Evolutionary conservation across 2,329 filamentous ascomycete genomes (phyloP).

Genomic region (Apiospora aurea): DNA sequence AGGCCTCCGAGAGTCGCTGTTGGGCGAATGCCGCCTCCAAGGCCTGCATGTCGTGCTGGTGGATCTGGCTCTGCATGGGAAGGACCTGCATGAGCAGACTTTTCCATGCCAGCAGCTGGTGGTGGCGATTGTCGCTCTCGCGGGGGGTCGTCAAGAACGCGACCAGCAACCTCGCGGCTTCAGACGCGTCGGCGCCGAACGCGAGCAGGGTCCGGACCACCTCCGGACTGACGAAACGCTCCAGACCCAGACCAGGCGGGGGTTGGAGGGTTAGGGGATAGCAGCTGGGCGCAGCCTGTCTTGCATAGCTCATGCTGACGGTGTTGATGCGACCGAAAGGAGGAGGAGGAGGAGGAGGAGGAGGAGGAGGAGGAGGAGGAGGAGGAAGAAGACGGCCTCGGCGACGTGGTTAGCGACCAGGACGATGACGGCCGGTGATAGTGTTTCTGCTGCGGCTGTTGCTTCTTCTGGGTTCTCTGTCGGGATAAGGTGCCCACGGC

Average conservation of each 20-base stretch:
- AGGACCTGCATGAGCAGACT: not conserved
- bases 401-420: not conserved
- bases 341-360: not conserved
- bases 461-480: too few species aligned
- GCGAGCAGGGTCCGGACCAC: conserved; percentile 9
- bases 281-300: not conserved
- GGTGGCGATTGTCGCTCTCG: not conserved
- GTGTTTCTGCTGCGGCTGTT: not conserved
- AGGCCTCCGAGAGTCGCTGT: not conserved
- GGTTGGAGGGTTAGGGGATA: conserved; percentile 1
- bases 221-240: conserved; percentile 11
- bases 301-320: not conserved
- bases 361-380: not conserved
- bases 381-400: not conserved
- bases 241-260: not conserved
- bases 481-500: too few species aligned
- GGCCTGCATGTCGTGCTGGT: not conserved
- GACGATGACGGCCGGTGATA: not conserved
- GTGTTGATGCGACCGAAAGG: not conserved
- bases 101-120: not conserved
- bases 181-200: not conserved
- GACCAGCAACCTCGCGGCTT: not conserved
- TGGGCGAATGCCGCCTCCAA: not conserved
- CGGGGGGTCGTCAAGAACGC: not conserved
- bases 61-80: not conserved